Evolutionary conservation across 306 rosid species (phyloP).

Genomic region (Prunus campanulata): DNA sequence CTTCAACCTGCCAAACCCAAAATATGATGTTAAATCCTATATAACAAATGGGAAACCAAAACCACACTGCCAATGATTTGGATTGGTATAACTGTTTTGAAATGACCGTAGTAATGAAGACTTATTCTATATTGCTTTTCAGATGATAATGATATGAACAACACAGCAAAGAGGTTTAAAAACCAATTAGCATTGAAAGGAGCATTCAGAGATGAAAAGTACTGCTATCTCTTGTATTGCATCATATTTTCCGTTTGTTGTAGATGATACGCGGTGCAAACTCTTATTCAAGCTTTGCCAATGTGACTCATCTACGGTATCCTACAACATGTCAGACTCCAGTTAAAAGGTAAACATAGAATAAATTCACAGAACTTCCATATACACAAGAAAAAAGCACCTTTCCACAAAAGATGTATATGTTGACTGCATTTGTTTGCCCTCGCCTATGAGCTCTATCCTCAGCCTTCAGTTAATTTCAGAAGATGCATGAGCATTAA

Average conservation of each 20-base stretch:
- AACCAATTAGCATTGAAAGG: not conserved
- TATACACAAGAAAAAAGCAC: slow-evolving; percentile 41
- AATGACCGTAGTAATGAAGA: not conserved
- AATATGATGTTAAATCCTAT: slow-evolving; percentile 22
- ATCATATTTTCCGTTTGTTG: slow-evolving; percentile 86
- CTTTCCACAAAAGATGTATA: slow-evolving; percentile 86
- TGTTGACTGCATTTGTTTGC: slow-evolving; percentile 85
- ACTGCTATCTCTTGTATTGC: slow-evolving; percentile 70
- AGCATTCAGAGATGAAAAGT: not conserved
- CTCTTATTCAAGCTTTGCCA: slow-evolving; percentile 79
- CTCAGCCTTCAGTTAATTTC: slow-evolving; percentile 72
- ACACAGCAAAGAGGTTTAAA: not conserved
- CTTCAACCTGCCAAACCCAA: slow-evolving; percentile 63
- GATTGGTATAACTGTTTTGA: not conserved
- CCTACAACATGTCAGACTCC: slow-evolving; percentile 47
- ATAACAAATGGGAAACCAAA: slow-evolving; percentile 10
- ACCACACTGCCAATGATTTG: not conserved
- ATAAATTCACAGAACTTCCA: slow-evolving; percentile 14
- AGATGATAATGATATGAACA: not conserved
- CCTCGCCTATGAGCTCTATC: slow-evolving; percentile 98
- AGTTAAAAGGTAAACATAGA: slow-evolving; percentile 20
- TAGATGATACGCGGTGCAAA: slow-evolving; percentile 71
- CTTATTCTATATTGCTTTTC: not conserved
- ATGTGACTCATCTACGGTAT: slow-evolving; percentile 70
- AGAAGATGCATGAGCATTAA: slow-evolving; percentile 20